Percentiles rank a stretch among this genome's conserved stretches.
Conservation (phyloP, 495 filamentous ascomycete genomes). For the Xylaria telfairii region DNA sequence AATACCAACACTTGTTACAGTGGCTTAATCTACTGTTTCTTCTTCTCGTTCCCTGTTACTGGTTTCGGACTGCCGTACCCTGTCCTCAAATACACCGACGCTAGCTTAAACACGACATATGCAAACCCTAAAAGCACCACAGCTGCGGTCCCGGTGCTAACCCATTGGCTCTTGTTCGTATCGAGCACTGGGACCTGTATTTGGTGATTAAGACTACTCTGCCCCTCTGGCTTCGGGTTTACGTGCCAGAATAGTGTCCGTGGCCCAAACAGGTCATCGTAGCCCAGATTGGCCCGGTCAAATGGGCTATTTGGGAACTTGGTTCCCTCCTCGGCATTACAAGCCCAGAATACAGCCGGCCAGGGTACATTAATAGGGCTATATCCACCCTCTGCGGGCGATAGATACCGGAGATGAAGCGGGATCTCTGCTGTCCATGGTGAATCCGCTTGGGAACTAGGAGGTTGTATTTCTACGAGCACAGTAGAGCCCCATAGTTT, state of each 20-base stretch:
- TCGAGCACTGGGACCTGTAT: slow-evolving; percentile 81
- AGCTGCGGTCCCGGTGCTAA: slow-evolving; percentile 73
- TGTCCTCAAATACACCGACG: slow-evolving; percentile 45
- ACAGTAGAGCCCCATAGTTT: slow-evolving; percentile 80
- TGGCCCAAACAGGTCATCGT: slow-evolving; percentile 82
- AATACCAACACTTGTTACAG: neutral
- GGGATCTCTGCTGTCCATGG: slow-evolving; percentile 80
- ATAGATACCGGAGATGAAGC: slow-evolving; percentile 86
- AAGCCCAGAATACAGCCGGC: slow-evolving; percentile 94
- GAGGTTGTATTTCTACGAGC: slow-evolving; percentile 75
- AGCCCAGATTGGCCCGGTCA: slow-evolving; percentile 81
- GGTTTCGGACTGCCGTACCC: slow-evolving; percentile 31
- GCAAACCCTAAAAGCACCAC: slow-evolving; percentile 73
- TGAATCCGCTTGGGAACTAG: slow-evolving; percentile 36
- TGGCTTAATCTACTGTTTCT: slow-evolving; percentile 29
- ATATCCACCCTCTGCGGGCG: slow-evolving; percentile 60
- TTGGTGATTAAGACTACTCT: slow-evolving; percentile 58
- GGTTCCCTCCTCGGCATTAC: slow-evolving; percentile 71
- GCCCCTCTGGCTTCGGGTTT: slow-evolving; percentile 57
- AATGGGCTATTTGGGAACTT: slow-evolving; percentile 85
- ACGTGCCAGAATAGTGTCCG: slow-evolving; percentile 88
- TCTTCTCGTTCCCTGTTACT: slow-evolving; percentile 32
- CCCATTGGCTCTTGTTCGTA: slow-evolving; percentile 58
- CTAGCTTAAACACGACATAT: slow-evolving; percentile 75
- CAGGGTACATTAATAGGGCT: slow-evolving; percentile 62